phyloP scores from a whole-genome alignment of 768 basidiomycete species.

The Tylopilus balloui region DNA sequence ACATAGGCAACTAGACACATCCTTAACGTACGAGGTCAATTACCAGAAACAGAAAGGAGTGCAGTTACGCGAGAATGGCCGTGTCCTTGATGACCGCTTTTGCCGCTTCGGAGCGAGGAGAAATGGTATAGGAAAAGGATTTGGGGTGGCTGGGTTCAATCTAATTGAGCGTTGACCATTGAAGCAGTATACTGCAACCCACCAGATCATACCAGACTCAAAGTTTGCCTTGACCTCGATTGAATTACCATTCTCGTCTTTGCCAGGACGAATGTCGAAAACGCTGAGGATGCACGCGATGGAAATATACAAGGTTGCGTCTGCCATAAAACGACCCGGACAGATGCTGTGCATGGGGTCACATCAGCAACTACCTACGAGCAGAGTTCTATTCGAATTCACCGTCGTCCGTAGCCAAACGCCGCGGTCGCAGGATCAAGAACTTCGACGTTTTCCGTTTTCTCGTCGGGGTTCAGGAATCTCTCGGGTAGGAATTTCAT shows the following conservation, averaged over 20 bases:
- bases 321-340: conserved; percentile 43
- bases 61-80: conserved; percentile 18
- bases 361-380: neutral
- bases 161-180: conserved; percentile 1
- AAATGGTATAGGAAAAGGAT: conserved; percentile 27
- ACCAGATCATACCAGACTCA: conserved; percentile 31
- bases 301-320: conserved; percentile 36
- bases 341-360: conserved; percentile 28
- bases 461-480: conserved; percentile 36
- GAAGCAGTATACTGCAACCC: neutral
- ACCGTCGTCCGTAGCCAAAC: conserved; percentile 38
- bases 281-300: conserved; percentile 30
- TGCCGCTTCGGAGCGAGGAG: conserved; percentile 29
- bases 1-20: neutral
- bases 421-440: conserved; percentile 29
- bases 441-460: conserved; percentile 27
- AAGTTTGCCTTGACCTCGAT: conserved; percentile 22
- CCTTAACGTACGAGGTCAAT: neutral
- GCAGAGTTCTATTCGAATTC: neutral
- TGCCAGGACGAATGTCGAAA: conserved; percentile 24
- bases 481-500: conserved; percentile 37
- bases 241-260: conserved; percentile 16
- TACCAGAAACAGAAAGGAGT: neutral
- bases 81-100: conserved; percentile 28
- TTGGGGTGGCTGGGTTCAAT: conserved; percentile 26